phyloP scores from a whole-genome alignment of 495 filamentous ascomycete species.

The Cudoniella acicularis region DNA sequence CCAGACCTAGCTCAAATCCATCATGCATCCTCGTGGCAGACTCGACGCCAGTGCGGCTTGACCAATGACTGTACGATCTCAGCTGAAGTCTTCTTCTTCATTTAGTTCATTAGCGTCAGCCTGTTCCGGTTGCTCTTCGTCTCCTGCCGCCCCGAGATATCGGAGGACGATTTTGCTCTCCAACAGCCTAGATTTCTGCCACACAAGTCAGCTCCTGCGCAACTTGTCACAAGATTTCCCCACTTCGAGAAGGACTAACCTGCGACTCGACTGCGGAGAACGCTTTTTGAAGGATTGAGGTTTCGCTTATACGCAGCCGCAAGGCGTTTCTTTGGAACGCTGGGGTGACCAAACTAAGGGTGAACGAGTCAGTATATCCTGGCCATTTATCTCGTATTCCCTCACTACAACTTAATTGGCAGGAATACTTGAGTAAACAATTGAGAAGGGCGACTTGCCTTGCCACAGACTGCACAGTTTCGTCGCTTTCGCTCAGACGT shows the following conservation, averaged over 20 bases:
- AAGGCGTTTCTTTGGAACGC: conserved; percentile 5
- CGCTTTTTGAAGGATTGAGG: conserved; percentile 12
- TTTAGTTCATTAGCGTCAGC: conserved; percentile 20
- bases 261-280: conserved; percentile 12
- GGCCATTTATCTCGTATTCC: no score
- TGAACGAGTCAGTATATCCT: not conserved
- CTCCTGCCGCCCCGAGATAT: conserved; percentile 21
- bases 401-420: conserved; percentile 3
- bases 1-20: not conserved
- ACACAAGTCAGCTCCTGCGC: conserved; percentile 3
- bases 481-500: conserved; percentile 43
- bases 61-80: not conserved
- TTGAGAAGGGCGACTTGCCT: conserved; percentile 10
- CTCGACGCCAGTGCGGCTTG: not conserved
- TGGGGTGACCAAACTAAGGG: not conserved
- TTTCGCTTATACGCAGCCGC: conserved; percentile 17
- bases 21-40: not conserved
- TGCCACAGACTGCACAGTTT: conserved; percentile 26
- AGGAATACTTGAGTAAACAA: no score
- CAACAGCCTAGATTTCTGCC: conserved; percentile 20
- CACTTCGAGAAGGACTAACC: conserved; percentile 13
- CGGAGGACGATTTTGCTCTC: conserved; percentile 20
- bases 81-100: conserved; percentile 28
- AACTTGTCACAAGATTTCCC: not conserved
- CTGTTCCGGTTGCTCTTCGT: conserved; percentile 9